These are phyloP conservation scores for Colletotrichum tanaceti DNA, from an alignment of 2,329 filamentous ascomycete genomes.

Conservation along the genomic window DNA sequence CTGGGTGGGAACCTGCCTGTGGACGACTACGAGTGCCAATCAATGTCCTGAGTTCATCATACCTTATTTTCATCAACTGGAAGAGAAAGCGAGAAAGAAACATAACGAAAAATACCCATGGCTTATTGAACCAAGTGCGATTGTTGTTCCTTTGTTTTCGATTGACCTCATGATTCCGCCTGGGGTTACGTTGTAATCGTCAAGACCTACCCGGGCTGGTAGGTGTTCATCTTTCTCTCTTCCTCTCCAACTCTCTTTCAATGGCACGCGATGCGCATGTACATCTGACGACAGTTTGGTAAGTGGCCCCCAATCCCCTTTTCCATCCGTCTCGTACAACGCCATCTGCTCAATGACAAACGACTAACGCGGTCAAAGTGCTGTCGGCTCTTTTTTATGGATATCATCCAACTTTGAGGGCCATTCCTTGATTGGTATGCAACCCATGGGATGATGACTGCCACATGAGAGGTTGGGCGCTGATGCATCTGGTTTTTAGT, in stretches of 20 bases:
- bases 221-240: background rate
- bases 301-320: conserved; percentile 2
- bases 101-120: background rate
- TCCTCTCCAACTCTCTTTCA: background rate
- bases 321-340: background rate
- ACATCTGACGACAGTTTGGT: conserved; percentile 53
- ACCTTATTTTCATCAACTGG: background rate
- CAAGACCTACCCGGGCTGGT: conserved; percentile 3
- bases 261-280: conserved; percentile 50
- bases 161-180: background rate
- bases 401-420: conserved; percentile 59
- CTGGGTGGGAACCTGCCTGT: background rate
- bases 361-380: conserved; percentile 47
- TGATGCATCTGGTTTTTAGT: conserved; percentile 49
- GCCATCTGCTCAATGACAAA: background rate
- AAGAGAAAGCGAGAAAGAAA: background rate
- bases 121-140: background rate
- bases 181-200: conserved; percentile 4
- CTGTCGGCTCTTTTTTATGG: conserved; percentile 61
- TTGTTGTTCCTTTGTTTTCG: background rate
- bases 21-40: background rate
- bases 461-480: background rate
- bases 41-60: background rate
- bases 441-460: background rate
- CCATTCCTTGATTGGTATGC: conserved; percentile 61